These are phyloP conservation scores for Piloderma croceum DNA, from an alignment of 768 basidiomycete species.

Conservation along the genomic window DNA sequence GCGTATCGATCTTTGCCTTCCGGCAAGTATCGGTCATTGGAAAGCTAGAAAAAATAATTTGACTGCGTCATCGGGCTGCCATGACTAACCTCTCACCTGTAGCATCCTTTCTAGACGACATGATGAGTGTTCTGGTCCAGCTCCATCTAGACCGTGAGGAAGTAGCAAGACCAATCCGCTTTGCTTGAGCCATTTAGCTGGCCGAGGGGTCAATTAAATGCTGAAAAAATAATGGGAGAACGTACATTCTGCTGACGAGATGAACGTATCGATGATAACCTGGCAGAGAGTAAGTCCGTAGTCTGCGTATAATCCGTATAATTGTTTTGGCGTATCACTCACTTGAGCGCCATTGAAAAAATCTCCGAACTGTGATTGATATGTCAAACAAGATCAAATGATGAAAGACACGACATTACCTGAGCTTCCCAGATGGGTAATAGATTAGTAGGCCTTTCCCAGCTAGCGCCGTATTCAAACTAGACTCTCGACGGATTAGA, in stretches of 20 bases:
- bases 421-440: slow-evolving; percentile 93
- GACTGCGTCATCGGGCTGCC: neutral
- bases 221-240: slow-evolving; percentile 1
- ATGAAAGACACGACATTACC: slow-evolving; percentile 29
- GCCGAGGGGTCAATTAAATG: too few species aligned
- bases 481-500: slow-evolving; percentile 22
- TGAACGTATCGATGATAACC: slow-evolving; percentile 85
- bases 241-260: slow-evolving; percentile 80
- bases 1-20: slow-evolving; percentile 24
- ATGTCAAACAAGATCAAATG: neutral
- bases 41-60: slow-evolving; percentile 45
- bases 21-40: slow-evolving; percentile 58
- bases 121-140: slow-evolving; percentile 91
- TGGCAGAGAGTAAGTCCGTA: slow-evolving; percentile 19
- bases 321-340: slow-evolving; percentile 4
- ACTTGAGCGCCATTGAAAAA: slow-evolving; percentile 89
- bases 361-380: slow-evolving; percentile 66
- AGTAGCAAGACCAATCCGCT: slow-evolving; percentile 82
- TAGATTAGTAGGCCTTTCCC: slow-evolving; percentile 78
- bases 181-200: slow-evolving; percentile 92
- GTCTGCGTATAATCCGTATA: neutral
- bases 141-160: slow-evolving; percentile 88
- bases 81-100: slow-evolving; percentile 48
- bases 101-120: slow-evolving; percentile 84
- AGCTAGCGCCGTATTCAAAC: slow-evolving; percentile 89